Evolutionary conservation across 306 rosid species (phyloP).

Genomic region (Gleditsia sinensis): DNA sequence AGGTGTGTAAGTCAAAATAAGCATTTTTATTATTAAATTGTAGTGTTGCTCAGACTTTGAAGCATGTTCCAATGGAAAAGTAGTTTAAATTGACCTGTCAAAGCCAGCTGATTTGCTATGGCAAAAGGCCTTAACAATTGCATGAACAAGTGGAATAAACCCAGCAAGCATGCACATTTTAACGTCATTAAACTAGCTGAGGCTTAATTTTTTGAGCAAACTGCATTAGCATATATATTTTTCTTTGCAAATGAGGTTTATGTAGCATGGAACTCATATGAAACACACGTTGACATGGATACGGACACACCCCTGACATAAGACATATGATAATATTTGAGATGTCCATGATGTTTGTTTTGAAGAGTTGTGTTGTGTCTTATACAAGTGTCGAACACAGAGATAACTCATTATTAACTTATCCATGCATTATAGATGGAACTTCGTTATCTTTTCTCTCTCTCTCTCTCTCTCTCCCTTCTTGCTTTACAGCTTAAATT

Average conservation of each 20-base stretch:
- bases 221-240: background rate
- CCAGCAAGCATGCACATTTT: background rate
- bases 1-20: constrained; percentile 49
- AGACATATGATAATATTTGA: too few relatives aligned
- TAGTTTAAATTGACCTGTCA: background rate
- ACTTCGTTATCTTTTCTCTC: too few relatives aligned
- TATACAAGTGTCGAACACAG: too few relatives aligned
- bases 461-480: too few relatives aligned
- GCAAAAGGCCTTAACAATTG: background rate
- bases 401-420: too few relatives aligned
- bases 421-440: too few relatives aligned
- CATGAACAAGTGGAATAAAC: background rate
- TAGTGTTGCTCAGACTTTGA: background rate
- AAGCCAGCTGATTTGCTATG: background rate
- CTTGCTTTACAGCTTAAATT: too few relatives aligned
- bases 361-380: too few relatives aligned
- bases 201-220: constrained; percentile 2
- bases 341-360: too few relatives aligned
- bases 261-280: constrained; percentile 8
- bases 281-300: too few relatives aligned
- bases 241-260: background rate
- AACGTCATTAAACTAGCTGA: background rate
- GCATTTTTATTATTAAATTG: constrained; percentile 22
- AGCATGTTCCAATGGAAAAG: background rate
- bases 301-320: too few relatives aligned